phyloP scores from a whole-genome alignment of 192 early-diverging fungal species.

The Endogone sp. region DNA sequence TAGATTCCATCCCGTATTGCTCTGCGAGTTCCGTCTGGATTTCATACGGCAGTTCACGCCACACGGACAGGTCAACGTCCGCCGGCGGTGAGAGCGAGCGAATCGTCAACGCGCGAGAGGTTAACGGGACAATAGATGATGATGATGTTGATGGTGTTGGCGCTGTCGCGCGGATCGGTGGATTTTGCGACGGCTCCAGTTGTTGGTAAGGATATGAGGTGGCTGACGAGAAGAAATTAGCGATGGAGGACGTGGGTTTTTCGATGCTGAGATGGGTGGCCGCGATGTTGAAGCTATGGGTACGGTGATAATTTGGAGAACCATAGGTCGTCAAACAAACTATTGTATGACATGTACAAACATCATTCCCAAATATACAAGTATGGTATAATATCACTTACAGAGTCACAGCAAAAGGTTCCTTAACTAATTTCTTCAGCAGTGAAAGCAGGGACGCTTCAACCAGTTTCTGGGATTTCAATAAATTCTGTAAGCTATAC shows the following conservation, averaged over 20 bases:
- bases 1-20: not conserved
- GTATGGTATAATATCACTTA: not conserved
- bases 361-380: too few relatives aligned
- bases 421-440: constrained; percentile 7
- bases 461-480: not conserved
- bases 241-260: constrained; percentile 5
- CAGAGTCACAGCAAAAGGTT: constrained; percentile 17
- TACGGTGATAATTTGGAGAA: not conserved
- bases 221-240: constrained; percentile 3
- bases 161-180: not conserved
- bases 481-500: not conserved
- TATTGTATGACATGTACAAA: too few relatives aligned
- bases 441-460: constrained; percentile 6
- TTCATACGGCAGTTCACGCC: constrained; percentile 9
- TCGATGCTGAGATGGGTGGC: constrained; percentile 4
- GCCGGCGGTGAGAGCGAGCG: not conserved
- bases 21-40: constrained; percentile 5
- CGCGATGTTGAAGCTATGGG: constrained; percentile 9
- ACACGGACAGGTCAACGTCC: constrained; percentile 2
- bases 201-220: not conserved
- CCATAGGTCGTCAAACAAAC: not conserved
- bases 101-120: not conserved
- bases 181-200: not conserved
- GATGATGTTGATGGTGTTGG: not conserved
- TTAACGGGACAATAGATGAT: not conserved